Evolutionary conservation across 306 rosid genomes (phyloP).

Genomic region (Prosopis cineraria): DNA sequence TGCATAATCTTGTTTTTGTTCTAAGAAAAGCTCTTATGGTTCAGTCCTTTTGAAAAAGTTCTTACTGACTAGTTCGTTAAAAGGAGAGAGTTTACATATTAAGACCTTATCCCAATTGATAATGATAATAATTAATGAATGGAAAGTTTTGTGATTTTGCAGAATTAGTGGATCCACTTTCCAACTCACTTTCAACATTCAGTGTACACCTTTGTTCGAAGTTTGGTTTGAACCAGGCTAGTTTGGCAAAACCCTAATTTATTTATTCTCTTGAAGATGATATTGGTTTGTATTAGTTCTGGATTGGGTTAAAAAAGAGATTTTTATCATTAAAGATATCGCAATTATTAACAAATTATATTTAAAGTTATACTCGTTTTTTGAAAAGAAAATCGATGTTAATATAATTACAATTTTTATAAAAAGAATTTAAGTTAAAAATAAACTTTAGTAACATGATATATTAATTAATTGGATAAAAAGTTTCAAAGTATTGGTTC

Average conservation of each 20-base stretch:
- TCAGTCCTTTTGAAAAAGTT: neutral
- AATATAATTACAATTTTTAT: neutral
- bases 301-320: neutral
- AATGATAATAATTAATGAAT: neutral
- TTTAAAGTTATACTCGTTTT: no score
- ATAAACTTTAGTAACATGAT: no score
- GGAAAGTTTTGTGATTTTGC: conserved; percentile 25
- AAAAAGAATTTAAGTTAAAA: no score
- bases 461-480: no score
- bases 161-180: neutral
- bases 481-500: no score
- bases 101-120: neutral
- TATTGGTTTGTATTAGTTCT: neutral
- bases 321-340: no score
- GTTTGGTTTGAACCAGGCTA: neutral
- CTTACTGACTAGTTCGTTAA: neutral
- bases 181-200: neutral
- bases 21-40: neutral
- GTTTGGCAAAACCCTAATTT: neutral
- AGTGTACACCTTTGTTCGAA: neutral
- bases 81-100: conserved; percentile 9
- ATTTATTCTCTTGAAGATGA: neutral
- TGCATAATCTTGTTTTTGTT: neutral
- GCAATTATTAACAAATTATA: neutral
- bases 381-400: no score